A percentile compares a stretch with the other conserved stretches of the same genome.
These are phyloP conservation scores for Paxillus ammoniavirescens DNA, from an alignment of 768 basidiomycete species.

Conservation along the genomic window DNA sequence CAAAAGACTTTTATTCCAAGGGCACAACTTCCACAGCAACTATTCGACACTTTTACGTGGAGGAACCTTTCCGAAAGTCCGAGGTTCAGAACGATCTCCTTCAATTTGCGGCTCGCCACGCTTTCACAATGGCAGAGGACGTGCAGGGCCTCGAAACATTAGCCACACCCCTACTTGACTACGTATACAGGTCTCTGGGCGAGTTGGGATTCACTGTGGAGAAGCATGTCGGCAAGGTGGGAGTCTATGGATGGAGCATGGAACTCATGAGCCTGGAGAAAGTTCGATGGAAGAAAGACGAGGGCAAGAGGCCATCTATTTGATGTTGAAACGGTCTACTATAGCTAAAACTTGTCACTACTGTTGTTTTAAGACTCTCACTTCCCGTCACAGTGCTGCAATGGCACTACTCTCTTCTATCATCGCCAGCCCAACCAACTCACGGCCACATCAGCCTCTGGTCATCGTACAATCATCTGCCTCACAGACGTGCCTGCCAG, in stretches of 20 bases:
- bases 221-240: slow-evolving; percentile 43
- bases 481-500: slow-evolving; percentile 55
- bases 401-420: slow-evolving; percentile 31
- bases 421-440: slow-evolving; percentile 21
- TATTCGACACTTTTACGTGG: slow-evolving; percentile 75
- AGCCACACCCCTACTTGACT: slow-evolving; percentile 52
- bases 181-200: slow-evolving; percentile 44
- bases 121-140: slow-evolving; percentile 46
- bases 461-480: slow-evolving; percentile 59
- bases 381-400: not conserved
- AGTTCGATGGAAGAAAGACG: slow-evolving; percentile 42
- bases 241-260: slow-evolving; percentile 58
- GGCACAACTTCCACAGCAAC: slow-evolving; percentile 51
- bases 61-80: slow-evolving; percentile 56
- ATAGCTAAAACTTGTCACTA: not conserved
- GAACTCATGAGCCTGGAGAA: slow-evolving; percentile 43
- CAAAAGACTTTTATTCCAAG: slow-evolving; percentile 19
- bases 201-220: slow-evolving; percentile 50
- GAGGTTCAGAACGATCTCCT: slow-evolving; percentile 67
- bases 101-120: slow-evolving; percentile 51
- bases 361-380: not conserved
- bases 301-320: slow-evolving; percentile 9
- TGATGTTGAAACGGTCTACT: slow-evolving; percentile 5
- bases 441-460: slow-evolving; percentile 39
- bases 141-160: slow-evolving; percentile 46